Base-by-base conservation (phyloP, 352 stramenopile species). In the Thalassiosira hispida region DNA sequence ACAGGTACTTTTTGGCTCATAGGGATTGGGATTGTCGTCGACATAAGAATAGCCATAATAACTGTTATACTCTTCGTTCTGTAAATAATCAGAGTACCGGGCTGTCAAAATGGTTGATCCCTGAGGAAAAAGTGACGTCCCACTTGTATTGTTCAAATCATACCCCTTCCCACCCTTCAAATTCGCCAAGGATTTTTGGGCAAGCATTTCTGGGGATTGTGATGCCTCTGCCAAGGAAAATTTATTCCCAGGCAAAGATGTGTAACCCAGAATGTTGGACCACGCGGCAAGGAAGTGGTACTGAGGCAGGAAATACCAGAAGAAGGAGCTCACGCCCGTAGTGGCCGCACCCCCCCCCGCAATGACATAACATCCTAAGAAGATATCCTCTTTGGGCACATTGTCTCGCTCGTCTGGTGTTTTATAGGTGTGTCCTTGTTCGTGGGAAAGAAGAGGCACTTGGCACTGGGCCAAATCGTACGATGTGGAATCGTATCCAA, bases 201-300 rank as follows among this genome's bases (percentile, higher is more conserved):
- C 84, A 22, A 90, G 65, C 5, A 62, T 55, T 65, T 89, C 81
- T 0, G 81, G 47, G 46, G 74, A 86, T 59, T 77, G 42, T 11
- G 67, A 62, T 18, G 77, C 44, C 46, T 90, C 40, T 35, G 47
- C 31, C 11, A 77, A 61, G n/a, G 46, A 62, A 74, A 90, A 90
- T 11, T 25, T 52, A 25, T 78, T 81, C 16, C 76, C 66, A 9
- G 78, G 84, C 38, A 90, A 64, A 1, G 64, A 40, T 23, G 84
- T 90, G 63, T 87, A 90, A 16, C 84, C 72, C 12, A 90, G 22
- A 65, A 88, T 82, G 35, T 84, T 86, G 25, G 64, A 67, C 71
- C 71, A 90, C 18, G 73, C 75, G 20, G 42, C 57, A 2, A 79
- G 56, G 40, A 88, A 86, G 53, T 88, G 79, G 60, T 65, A 73